Base-by-base conservation (phyloP, 2,329 filamentous ascomycete species). In the Sclerotinia subarctica region DNA sequence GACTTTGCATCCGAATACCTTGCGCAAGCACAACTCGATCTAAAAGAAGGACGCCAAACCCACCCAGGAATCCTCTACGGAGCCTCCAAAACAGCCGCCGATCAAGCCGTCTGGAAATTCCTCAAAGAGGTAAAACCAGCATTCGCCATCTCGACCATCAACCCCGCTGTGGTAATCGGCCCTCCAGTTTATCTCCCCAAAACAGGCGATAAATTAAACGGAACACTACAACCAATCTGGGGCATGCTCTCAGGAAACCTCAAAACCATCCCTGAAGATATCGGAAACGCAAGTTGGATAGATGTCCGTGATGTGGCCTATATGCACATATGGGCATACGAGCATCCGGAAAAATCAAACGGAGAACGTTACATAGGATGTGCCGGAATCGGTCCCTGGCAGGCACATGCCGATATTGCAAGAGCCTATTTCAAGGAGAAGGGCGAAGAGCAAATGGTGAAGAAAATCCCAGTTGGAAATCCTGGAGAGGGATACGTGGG, bases 251-350 rank as follows among this genome's bases (percentile, higher is more conserved):
- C 77, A 0, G 80, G 81, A 26, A 60, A 68, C 1, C 68, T 75
- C 1, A 70, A 77, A 57, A 69, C 72, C 0, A 52, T 76, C 3
- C 70, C 76, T 1, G 71, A 76, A 0, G 70, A 71, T 2, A 70
- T 72, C 17, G 75, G 73, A 6, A 70, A 76, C 0, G 74, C 71
- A 3, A 74, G 75, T 11, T 76, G 73, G 54, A 79, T 83, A 19
- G 82, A 83, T 69, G 80, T 83, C 0, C 77, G 80, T 6, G 81
- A 83, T 68, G 81, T 83, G 0, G 80, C 80, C 2, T 74, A 76
- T 10, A 74, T 81, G 53, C 74, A 80, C 19, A 72, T 79, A 2
- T 82, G 78, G 72, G 75, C 75, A 0, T 77, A 78, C 26, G 78
- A 80, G 67, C 73, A 82, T 44, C 73, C 78, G 0, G 71, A 76